Conservation (phyloP, 768 basidiomycete genomes). For the Suillus spraguei region DNA sequence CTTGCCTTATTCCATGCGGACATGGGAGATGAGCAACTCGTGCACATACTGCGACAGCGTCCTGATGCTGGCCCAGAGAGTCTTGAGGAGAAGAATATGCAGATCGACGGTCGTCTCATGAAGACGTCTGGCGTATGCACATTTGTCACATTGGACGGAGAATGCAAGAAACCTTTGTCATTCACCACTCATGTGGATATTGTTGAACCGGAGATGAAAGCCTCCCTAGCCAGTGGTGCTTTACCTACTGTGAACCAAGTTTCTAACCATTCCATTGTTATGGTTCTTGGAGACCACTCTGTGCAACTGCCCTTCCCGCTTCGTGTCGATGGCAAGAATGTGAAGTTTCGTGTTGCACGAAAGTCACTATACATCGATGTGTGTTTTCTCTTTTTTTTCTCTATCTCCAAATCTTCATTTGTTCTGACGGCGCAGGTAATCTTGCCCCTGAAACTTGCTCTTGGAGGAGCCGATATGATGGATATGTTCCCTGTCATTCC, state of each 20-base stretch:
- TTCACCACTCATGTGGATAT: slow-evolving; percentile 18
- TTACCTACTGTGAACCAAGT: slow-evolving; percentile 21
- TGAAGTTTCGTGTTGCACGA: slow-evolving; percentile 50
- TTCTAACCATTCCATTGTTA: background rate
- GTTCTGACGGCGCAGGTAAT: slow-evolving; percentile 21
- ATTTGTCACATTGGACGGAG: slow-evolving; percentile 20
- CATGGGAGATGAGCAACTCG: slow-evolving; percentile 16
- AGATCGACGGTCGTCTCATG: background rate
- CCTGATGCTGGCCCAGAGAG: slow-evolving; percentile 15
- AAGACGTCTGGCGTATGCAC: background rate
- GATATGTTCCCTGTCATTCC: slow-evolving; percentile 32
- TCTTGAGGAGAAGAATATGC: slow-evolving; percentile 29
- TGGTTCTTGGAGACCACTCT: slow-evolving; percentile 21
- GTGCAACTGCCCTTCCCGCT: slow-evolving; percentile 43
- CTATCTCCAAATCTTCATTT: background rate
- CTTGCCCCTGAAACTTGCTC: slow-evolving; percentile 18
- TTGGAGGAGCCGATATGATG: slow-evolving; percentile 18
- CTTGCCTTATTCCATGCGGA: slow-evolving; percentile 22
- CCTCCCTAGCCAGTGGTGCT: slow-evolving; percentile 20
- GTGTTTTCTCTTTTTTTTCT: slow-evolving; percentile 8
- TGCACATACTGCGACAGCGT: slow-evolving; percentile 24
- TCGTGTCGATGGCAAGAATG: slow-evolving; percentile 40
- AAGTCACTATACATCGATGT: slow-evolving; percentile 54
- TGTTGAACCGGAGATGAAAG: slow-evolving; percentile 12
- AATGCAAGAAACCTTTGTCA: slow-evolving; percentile 18